Base-by-base conservation (phyloP, 2,329 filamentous ascomycete species). In the Alternaria triticimaculans region DNA sequence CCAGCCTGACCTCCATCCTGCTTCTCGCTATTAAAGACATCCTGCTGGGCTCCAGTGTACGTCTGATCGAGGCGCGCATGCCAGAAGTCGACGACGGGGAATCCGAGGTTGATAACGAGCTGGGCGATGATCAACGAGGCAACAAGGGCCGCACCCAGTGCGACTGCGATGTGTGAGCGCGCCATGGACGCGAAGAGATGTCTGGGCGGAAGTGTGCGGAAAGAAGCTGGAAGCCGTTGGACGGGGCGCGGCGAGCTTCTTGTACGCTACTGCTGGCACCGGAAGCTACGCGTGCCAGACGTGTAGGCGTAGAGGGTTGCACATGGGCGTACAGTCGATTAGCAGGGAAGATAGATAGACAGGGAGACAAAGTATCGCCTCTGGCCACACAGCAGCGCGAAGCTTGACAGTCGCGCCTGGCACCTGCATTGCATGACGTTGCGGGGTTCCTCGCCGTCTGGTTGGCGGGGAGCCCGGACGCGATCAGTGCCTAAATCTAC, bases 81-180 rank as follows among this genome's bases (percentile, higher is more conserved):
- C 78, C 79, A 80, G 63, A 77, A 78, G 57, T 78, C 78, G 49
- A 75, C 68, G 49, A 73, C 65, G 9, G 80, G 78, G 25, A 80
- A 69, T 25, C 79, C 78, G 37, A 80, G 67, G 53, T 66, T 72
- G 57, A 70, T 60, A 33, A 81, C 67, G 23, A 81, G 75, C 68
- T 80, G 76, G 33, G 73, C 70, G 33, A 78, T 67, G 43, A 80
- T 72, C 53, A 82, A 51, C 23, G 76, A 63, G 10, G 75, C 73
- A 55, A 78, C 44, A 65, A 77, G 67, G 21, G 80, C 76, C 9
- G 78, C 76, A 58, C 73, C 76, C 49, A 81, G 43, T 67, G 80
- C 80, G 65, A 80, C 71, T 28, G 74, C 72, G 51, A 81, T 67
- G 64, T 80, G 78, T 59, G 78, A 77, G 72, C 78, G 79, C 69